Percentiles rank a stretch among this genome's conserved stretches.
phyloP scores from a whole-genome alignment of 2,329 filamentous ascomycete species.

The Colletotrichum salicis region DNA sequence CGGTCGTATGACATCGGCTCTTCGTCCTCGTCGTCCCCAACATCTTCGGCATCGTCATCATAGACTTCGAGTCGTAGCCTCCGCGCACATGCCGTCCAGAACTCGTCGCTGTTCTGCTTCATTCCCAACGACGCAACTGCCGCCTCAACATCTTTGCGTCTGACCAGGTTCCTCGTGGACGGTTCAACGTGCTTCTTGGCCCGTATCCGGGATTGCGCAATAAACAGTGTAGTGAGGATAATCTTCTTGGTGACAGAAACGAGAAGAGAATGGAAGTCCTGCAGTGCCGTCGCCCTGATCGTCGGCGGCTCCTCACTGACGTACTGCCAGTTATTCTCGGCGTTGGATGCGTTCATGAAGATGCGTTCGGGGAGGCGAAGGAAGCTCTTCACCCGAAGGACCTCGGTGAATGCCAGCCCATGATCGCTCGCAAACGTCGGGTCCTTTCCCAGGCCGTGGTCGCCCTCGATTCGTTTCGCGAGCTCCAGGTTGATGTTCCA shows the following conservation, averaged over 20 bases:
- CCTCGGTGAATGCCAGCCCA: slow-evolving; percentile 58
- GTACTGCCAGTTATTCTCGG: slow-evolving; percentile 74
- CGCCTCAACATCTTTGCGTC: slow-evolving; percentile 58
- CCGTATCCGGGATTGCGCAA: slow-evolving; percentile 75
- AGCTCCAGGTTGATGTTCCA: slow-evolving; percentile 71
- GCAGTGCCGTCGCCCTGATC: slow-evolving; percentile 79
- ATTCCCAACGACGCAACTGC: slow-evolving; percentile 61
- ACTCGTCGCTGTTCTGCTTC: slow-evolving; percentile 47
- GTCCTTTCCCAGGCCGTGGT: slow-evolving; percentile 30
- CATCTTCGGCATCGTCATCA: slow-evolving; percentile 42
- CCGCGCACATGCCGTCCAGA: slow-evolving; percentile 61
- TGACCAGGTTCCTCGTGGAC: slow-evolving; percentile 47
- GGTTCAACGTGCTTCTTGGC: slow-evolving; percentile 51
- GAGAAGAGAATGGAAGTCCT: slow-evolving; percentile 77
- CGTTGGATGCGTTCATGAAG: slow-evolving; percentile 78
- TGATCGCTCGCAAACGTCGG: slow-evolving; percentile 28
- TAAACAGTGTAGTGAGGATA: slow-evolving; percentile 74
- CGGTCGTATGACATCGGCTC: slow-evolving; percentile 54
- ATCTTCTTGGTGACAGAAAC: slow-evolving; percentile 76
- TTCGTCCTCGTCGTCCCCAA: slow-evolving; percentile 33
- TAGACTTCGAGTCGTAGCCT: slow-evolving; percentile 61
- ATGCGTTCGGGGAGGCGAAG: slow-evolving; percentile 71
- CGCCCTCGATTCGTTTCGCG: slow-evolving; percentile 39
- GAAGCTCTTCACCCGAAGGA: slow-evolving; percentile 72
- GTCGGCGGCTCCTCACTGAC: slow-evolving; percentile 72